Conservation (phyloP, 192 early-diverging fungal species). For the Podila verticillata region DNA sequence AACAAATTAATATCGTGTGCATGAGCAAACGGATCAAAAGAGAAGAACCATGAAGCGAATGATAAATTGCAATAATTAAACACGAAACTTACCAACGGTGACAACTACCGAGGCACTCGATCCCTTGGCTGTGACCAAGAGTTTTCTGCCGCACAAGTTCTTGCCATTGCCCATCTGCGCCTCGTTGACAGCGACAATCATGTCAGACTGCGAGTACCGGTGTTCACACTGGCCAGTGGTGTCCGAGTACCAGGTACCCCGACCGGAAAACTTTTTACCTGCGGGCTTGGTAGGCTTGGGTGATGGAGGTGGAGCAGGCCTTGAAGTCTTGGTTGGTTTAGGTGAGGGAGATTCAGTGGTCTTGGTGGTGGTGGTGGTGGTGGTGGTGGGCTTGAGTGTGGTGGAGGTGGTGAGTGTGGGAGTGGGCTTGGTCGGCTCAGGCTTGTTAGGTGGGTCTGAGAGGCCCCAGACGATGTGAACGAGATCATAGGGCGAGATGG, state of each 20-base stretch:
- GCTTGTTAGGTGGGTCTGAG: conserved; percentile 7
- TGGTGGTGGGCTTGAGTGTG: not conserved
- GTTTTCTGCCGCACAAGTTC: conserved; percentile 39
- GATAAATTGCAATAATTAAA: not conserved
- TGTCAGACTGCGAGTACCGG: conserved; percentile 38
- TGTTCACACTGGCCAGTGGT: conserved; percentile 44
- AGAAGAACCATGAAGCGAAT: too few relatives aligned
- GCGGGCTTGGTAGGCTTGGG: conserved; percentile 8
- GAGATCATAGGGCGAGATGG: conserved; percentile 27
- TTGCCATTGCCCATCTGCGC: conserved; percentile 45
- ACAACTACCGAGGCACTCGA: conserved; percentile 30
- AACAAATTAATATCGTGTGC: not conserved
- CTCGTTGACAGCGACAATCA: conserved; percentile 49
- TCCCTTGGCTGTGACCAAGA: conserved; percentile 28
- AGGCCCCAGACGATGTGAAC: conserved; percentile 25
- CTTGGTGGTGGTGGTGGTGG: not conserved
- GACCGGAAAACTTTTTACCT: conserved; percentile 19
- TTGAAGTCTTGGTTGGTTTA: conserved; percentile 1
- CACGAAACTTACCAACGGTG: conserved; percentile 8
- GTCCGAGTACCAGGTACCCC: conserved; percentile 49
- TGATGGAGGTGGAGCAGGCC: not conserved
- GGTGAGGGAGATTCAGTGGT: conserved; percentile 5
- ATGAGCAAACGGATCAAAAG: too few relatives aligned
- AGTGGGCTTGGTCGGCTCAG: conserved; percentile 6
- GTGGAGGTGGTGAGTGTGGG: not conserved